A percentile compares a stretch with the other conserved stretches of the same genome.
phyloP scores from a whole-genome alignment of 2,329 filamentous ascomycete species.

The Cordyceps javanica region DNA sequence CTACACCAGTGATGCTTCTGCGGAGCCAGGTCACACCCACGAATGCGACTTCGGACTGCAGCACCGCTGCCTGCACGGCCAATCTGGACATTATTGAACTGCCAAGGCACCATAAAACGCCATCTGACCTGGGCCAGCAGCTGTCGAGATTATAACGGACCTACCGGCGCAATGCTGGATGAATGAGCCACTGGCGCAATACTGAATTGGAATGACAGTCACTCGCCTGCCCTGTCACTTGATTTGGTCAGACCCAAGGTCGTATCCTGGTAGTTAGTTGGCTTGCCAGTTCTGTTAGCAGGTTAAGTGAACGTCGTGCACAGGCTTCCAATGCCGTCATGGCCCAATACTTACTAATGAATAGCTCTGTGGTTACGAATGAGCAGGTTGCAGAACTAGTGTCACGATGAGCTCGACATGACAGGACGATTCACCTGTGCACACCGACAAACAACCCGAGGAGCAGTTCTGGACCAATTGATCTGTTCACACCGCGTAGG shows the following conservation, averaged over 20 bases:
- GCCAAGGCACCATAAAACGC: neutral
- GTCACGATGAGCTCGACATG: neutral
- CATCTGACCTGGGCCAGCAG: neutral
- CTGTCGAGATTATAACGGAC: neutral
- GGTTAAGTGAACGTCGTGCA: neutral
- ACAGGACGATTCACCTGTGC: conserved; percentile 1
- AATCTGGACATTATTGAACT: neutral
- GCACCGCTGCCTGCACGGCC: neutral
- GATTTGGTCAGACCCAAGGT: neutral
- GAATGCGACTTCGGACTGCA: neutral
- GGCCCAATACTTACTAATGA: neutral
- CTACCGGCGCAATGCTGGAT: neutral
- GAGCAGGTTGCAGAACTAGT: neutral
- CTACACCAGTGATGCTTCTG: neutral
- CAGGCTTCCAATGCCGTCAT: neutral
- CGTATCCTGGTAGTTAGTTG: no score
- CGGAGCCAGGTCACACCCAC: neutral
- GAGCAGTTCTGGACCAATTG: neutral
- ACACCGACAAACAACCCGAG: conserved; percentile 1
- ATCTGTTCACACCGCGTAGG: neutral
- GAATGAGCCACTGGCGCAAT: neutral
- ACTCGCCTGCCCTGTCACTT: neutral
- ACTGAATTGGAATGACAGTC: neutral
- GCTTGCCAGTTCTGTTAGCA: conserved; percentile 8
- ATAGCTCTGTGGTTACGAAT: neutral